phyloP scores from a whole-genome alignment of 176 grass and related monocot species.

The Rhipidocladum racemiflorum region DNA sequence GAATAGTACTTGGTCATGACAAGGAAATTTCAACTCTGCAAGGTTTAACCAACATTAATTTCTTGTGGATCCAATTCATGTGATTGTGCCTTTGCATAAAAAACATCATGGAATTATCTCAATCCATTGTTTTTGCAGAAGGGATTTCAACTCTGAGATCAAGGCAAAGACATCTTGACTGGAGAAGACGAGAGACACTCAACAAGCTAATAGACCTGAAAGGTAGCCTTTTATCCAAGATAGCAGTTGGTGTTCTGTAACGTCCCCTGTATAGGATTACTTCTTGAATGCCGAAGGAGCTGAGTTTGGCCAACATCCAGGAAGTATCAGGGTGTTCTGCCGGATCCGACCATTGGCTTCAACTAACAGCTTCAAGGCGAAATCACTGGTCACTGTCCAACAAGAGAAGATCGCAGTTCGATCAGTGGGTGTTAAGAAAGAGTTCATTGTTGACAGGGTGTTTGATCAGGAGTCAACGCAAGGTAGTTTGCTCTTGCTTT shows the following conservation, averaged over 20 bases:
- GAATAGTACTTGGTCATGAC: slow-evolving; percentile 35
- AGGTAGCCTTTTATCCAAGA: slow-evolving; percentile 41
- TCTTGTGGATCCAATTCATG: neutral
- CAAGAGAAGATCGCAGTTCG: slow-evolving; percentile 62
- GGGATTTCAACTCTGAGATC: slow-evolving; percentile 54
- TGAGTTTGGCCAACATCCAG: slow-evolving; percentile 51
- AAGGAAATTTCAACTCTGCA: slow-evolving; percentile 45
- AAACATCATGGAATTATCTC: neutral
- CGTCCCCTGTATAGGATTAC: neutral
- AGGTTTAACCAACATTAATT: slow-evolving; percentile 30
- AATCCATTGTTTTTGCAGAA: slow-evolving; percentile 46
- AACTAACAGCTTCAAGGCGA: slow-evolving; percentile 29
- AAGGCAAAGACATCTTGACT: slow-evolving; percentile 51
- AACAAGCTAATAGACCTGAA: slow-evolving; percentile 86
- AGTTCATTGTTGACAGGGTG: slow-evolving; percentile 64
- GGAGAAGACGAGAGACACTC: slow-evolving; percentile 50
- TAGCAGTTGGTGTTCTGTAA: neutral
- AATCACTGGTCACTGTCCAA: slow-evolving; percentile 38
- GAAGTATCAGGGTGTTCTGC: slow-evolving; percentile 93
- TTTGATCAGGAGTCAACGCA: slow-evolving; percentile 74
- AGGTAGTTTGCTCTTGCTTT: no score
- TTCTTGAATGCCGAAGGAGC: slow-evolving; percentile 9
- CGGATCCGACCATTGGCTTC: slow-evolving; percentile 45
- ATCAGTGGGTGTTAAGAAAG: slow-evolving; percentile 63
- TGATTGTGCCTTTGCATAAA: neutral